A percentile compares a stretch with the other conserved stretches of the same genome.
Conservation (phyloP, 23 red algal genomes). For the Chondrus crispus region DNA sequence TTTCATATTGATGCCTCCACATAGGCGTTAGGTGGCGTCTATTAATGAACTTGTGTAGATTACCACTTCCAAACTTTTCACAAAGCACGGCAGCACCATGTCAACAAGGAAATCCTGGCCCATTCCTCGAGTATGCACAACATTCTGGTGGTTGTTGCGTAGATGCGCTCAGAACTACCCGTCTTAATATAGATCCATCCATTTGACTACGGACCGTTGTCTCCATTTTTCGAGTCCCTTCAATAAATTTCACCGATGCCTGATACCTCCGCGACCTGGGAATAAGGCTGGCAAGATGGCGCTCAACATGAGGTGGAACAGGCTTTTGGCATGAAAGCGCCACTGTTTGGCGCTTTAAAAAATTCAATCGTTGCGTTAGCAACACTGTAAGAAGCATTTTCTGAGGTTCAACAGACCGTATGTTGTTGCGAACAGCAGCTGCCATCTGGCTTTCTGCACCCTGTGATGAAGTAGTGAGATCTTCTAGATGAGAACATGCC, state of each 20-base stretch:
- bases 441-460: neutral
- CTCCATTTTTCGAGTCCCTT: neutral
- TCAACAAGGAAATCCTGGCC: neutral
- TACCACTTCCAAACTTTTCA: neutral
- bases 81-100: neutral
- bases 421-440: neutral
- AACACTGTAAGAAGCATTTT: neutral
- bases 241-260: neutral
- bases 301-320: neutral
- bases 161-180: neutral
- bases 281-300: neutral
- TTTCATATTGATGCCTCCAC: neutral
- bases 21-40: neutral
- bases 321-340: neutral
- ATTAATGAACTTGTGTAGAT: neutral
- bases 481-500: neutral
- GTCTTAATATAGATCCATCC: neutral
- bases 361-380: neutral
- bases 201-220: neutral
- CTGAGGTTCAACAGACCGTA: neutral
- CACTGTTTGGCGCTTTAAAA: neutral
- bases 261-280: neutral
- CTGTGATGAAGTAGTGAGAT: neutral
- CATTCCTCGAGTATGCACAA: neutral
- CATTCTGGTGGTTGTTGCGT: neutral